Conservation (phyloP, 2,329 filamentous ascomycete species). For the Phyllosticta citribraziliensis region DNA sequence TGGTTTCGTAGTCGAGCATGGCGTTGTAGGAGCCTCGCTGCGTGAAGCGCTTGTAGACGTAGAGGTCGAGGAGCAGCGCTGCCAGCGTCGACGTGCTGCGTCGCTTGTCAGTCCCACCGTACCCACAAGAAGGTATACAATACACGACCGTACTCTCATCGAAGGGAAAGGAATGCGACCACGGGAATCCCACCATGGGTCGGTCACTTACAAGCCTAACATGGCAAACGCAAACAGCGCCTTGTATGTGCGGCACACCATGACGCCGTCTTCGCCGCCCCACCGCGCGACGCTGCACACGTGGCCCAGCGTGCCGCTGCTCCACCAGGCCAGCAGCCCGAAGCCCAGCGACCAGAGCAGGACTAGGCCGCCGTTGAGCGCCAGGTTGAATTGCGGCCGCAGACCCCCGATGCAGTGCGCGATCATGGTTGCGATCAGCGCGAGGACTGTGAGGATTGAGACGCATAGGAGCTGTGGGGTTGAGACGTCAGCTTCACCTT, state of each 20-base stretch:
- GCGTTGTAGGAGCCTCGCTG: slow-evolving; percentile 39
- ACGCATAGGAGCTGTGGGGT: slow-evolving; percentile 39
- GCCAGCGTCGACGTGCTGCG: slow-evolving; percentile 36
- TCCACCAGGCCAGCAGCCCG: slow-evolving; percentile 44
- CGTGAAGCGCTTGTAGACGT: slow-evolving; percentile 36
- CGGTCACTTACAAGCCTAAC: slow-evolving; percentile 31
- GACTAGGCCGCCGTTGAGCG: slow-evolving; percentile 39
- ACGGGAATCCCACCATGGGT: too few species aligned
- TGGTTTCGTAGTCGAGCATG: slow-evolving; percentile 32
- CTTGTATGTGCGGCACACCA: slow-evolving; percentile 50
- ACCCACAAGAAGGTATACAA: too few species aligned
- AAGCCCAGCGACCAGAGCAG: slow-evolving; percentile 45
- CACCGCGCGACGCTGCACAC: slow-evolving; percentile 42
- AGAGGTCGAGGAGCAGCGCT: slow-evolving; percentile 41
- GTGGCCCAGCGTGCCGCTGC: slow-evolving; percentile 42
- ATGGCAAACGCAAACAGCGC: slow-evolving; percentile 48
- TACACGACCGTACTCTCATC: background rate
- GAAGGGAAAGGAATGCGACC: background rate
- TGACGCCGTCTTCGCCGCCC: slow-evolving; percentile 45
- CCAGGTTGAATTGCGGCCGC: slow-evolving; percentile 41
- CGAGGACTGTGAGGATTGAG: slow-evolving; percentile 42
- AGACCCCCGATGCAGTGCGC: slow-evolving; percentile 44
- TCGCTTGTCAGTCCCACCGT: too few species aligned
- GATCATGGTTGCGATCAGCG: slow-evolving; percentile 41
- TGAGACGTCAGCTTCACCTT: background rate